Base-by-base conservation (phyloP, 2,329 filamentous ascomycete genomes). In the Colletotrichum sp. region DNA sequence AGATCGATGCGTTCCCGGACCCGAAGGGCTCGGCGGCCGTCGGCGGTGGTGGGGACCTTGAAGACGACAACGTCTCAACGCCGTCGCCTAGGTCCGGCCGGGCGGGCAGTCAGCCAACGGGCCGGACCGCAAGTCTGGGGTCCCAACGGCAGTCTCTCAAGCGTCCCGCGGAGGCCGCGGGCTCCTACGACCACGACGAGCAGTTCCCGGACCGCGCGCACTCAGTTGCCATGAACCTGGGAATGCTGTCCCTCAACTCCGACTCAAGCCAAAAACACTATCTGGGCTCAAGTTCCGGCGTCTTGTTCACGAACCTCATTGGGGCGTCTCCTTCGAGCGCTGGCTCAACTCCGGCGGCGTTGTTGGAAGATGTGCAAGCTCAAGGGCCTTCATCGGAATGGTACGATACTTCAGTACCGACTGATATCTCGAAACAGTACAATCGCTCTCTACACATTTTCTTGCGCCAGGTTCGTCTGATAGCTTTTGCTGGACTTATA, bases 141-240 rank as follows among this genome's bases (percentile, higher is more conserved):
- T 18, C 48, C n/a, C 60, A 74, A 7, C 60, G 48, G 13, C 36
- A 28, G 21, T 43, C 32, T 30, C 36, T 72, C 14, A 75, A 75
- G 30, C 52, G 72, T 16, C 7, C 72, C 39, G 68, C 68, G 36
- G 72, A 75, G 24, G 52, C 68, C 39, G 68, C 36, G 61, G 68
- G 55, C 2, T 55, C 86, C 10, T 87, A 88, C 78, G 89, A 89
- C 77, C 86, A 89, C 10, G 84, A 84, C 7, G 87, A 89, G 71
- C 83, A 86, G 60, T 90, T 89, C 76, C 79, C 87, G 8, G 86
- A 89, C 63, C 89, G 95, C n/a, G 85, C 80, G 0, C 79, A 80
- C 66, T 78, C 83, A 0, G 82, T 85, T 18, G 82, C 84, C 1
- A 79, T 83, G 24, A 82, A 84, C 30, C 74, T 86, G 1, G 84